Conservation (phyloP, 2,329 filamentous ascomycete genomes). For the Aspergillus calidoustus region DNA sequence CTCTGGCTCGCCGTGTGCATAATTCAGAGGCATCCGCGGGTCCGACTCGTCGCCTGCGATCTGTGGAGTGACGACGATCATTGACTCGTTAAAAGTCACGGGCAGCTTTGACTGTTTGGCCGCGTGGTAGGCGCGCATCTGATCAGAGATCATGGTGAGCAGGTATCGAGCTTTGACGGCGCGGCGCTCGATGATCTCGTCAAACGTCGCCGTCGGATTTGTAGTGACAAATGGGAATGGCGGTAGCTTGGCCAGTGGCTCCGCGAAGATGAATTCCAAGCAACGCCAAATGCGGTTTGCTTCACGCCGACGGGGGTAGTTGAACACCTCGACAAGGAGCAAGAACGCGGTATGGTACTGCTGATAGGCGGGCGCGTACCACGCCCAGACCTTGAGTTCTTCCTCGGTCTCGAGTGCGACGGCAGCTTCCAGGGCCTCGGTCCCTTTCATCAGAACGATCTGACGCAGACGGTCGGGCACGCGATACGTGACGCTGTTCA, state of each 20-base stretch:
- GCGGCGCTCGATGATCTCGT: conserved; percentile 2
- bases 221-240: neutral
- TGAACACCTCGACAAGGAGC: conserved; percentile 2
- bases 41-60: neutral
- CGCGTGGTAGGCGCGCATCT: conserved; percentile 3
- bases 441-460: conserved; percentile 5
- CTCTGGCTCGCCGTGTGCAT: neutral
- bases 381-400: neutral
- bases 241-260: neutral
- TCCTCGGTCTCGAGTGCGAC: conserved; percentile 1
- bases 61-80: neutral
- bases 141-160: neutral
- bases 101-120: neutral
- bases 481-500: conserved; percentile 8
- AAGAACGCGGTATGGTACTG: conserved; percentile 11
- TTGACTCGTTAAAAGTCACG: neutral
- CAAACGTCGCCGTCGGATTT: neutral
- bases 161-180: conserved; percentile 1
- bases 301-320: neutral
- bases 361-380: conserved; percentile 7
- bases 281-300: conserved; percentile 11
- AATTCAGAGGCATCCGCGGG: neutral
- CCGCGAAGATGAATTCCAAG: conserved; percentile 7
- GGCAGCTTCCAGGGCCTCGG: conserved; percentile 4
- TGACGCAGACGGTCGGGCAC: conserved; percentile 9